A percentile compares a stretch with the other conserved stretches of the same genome.
Conservation (phyloP, 805 yeast species). For the Komagataella populi region DNA sequence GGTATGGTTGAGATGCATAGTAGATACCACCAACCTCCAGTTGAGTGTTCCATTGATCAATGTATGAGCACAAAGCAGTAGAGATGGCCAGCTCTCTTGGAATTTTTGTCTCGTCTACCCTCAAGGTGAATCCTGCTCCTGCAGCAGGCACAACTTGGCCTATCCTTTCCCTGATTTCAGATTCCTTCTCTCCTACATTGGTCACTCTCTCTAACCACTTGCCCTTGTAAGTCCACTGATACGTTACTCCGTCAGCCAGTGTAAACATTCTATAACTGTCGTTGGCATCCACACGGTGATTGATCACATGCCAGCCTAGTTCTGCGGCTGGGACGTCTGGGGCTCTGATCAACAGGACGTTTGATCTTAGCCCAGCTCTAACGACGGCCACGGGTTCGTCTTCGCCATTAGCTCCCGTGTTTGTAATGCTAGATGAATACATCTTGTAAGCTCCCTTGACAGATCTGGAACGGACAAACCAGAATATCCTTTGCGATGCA, state of each 20-base stretch:
- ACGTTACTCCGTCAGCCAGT: conserved; percentile 43
- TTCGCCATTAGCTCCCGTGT: conserved; percentile 31
- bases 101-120: conserved; percentile 39
- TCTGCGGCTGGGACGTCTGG: conserved; percentile 36
- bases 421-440: conserved; percentile 26
- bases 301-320: conserved; percentile 50
- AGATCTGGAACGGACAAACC: conserved; percentile 49
- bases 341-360: conserved; percentile 39
- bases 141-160: conserved; percentile 44
- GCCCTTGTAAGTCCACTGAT: conserved; percentile 55
- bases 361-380: conserved; percentile 49
- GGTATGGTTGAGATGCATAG: conserved; percentile 33
- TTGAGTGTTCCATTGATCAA: conserved; percentile 58
- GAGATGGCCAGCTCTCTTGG: conserved; percentile 45
- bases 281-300: conserved; percentile 46
- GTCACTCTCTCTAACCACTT: conserved; percentile 41
- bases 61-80: conserved; percentile 44
- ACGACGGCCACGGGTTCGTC: conserved; percentile 46
- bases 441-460: conserved; percentile 54
- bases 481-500: conserved; percentile 30
- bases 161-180: conserved; percentile 52
- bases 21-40: conserved; percentile 54
- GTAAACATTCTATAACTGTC: conserved; percentile 50
- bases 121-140: conserved; percentile 37
- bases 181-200: conserved; percentile 49